phyloP scores from a whole-genome alignment of 129 eudicot genomes.

The Tagetes patula region DNA sequence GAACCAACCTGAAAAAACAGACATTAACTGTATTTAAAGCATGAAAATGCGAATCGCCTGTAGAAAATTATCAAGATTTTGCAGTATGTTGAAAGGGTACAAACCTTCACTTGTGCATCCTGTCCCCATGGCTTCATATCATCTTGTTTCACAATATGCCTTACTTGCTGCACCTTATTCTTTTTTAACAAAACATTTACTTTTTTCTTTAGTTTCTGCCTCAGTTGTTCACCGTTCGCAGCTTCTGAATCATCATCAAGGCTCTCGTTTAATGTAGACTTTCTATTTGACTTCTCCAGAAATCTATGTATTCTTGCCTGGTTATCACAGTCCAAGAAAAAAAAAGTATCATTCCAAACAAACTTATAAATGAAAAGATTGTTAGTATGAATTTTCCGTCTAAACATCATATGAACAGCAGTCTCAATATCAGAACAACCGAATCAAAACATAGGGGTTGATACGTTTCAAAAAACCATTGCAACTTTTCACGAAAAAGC shows the following conservation, averaged over 20 bases:
- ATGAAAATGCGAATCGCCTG: not conserved
- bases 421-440: too few relatives aligned
- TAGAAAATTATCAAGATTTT: not conserved
- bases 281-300: slow-evolving; percentile 66
- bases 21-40: slow-evolving; percentile 14
- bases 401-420: too few relatives aligned
- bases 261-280: slow-evolving; percentile 42
- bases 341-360: not conserved
- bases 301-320: slow-evolving; percentile 74
- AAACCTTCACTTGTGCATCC: slow-evolving; percentile 83
- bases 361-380: not conserved
- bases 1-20: slow-evolving; percentile 59
- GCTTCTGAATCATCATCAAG: slow-evolving; percentile 46
- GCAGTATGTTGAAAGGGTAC: slow-evolving; percentile 11
- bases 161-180: slow-evolving; percentile 58
- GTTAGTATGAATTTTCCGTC: too few relatives aligned
- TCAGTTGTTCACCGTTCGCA: slow-evolving; percentile 39
- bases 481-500: too few relatives aligned
- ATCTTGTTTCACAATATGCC: slow-evolving; percentile 63
- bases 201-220: slow-evolving; percentile 55
- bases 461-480: too few relatives aligned
- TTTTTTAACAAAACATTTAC: slow-evolving; percentile 64
- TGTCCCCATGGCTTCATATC: slow-evolving; percentile 87
- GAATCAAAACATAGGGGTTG: too few relatives aligned
- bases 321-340: not conserved